Base-by-base conservation (phyloP, 345 rosid species). In the Stellera chamaejasme region DNA sequence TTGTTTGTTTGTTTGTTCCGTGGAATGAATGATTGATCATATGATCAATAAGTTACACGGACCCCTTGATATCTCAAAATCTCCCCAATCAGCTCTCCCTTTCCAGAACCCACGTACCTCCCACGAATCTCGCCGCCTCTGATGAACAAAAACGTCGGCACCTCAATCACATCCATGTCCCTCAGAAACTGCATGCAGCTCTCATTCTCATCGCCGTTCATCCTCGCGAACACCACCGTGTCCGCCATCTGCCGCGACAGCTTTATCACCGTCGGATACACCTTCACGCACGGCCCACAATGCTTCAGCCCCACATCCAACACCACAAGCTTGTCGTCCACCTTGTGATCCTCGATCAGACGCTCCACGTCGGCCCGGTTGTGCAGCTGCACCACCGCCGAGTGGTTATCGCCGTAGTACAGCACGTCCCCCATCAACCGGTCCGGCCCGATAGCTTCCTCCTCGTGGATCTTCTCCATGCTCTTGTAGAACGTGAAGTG, bases 121-220 rank as follows among this genome's bases (percentile, higher is more conserved):
- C 96, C 96, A 49, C 77, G 2, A 39, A 88, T 88, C 62, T 80
- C 54, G 0, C 95, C 98, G 13, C 80, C 79, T 62, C 88, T 73
- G 43, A 92, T 88, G 71, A 92, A 92, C 79, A 88, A 72, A 68
- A 88, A 88, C 6, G 96, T 88, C 0, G 93, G 98, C 1, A 92
- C 98, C 50, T 92, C 88, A 0, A 92, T 19, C 28, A 92, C 93
- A 5, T 92, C 64, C 96, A 84, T 88, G 64, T 88, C 96, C 69
- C 61, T 85, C 36, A 92, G 74, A 71, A 82, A 92, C 73, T 66
- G 69, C 96, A 92, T 88, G 67, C 98, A 92, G 67, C 95, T 88
- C 4, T 83, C 96, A 56, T 88, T 92, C 79, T 92, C 96, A 65
- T 92, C 96, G 0, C 96, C 98, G 70, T 88, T 85, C 95, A 92